Conservation (phyloP, 1,284 basidiomycete genomes). For the Rhodotorula mucilaginosa region DNA sequence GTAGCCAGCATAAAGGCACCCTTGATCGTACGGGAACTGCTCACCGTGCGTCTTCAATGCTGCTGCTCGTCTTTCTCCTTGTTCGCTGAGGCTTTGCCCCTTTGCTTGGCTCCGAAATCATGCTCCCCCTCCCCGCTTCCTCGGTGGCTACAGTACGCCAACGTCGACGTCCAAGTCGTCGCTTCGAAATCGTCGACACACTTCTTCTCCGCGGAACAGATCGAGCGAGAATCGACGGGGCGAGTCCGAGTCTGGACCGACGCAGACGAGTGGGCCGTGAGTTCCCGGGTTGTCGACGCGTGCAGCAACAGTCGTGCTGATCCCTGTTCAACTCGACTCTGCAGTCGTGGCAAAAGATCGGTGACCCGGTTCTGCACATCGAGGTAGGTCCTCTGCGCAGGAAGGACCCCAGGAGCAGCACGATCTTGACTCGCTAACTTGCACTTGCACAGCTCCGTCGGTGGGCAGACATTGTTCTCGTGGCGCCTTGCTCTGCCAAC, state of each 20-base stretch:
- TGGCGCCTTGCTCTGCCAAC: constrained; percentile 94
- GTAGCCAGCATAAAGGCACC: constrained; percentile 93
- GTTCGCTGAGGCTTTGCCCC: neutral
- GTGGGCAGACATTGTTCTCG: constrained; percentile 92
- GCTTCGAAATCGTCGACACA: constrained; percentile 73
- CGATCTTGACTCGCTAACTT: neutral
- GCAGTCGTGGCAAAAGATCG: constrained; percentile 64
- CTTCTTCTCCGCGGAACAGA: constrained; percentile 65
- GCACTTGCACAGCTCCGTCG: constrained; percentile 61
- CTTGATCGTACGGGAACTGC: constrained; percentile 74
- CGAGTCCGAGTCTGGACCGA: constrained; percentile 80
- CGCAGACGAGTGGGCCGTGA: constrained; percentile 83
- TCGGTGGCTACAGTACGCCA: constrained; percentile 57
- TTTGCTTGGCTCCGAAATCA: neutral
- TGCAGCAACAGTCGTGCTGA: neutral
- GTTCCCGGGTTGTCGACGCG: constrained; percentile 44
- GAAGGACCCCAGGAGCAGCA: neutral
- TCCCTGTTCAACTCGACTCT: no score
- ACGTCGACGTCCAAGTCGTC: constrained; percentile 78
- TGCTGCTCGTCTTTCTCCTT: no score
- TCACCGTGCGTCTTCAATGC: constrained; percentile 57
- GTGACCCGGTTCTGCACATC: constrained; percentile 93
- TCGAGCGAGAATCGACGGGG: constrained; percentile 51
- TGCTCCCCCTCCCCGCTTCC: neutral
- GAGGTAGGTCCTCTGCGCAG: constrained; percentile 54